Evolutionary conservation across 208 protist species (phyloP).

Genomic region (Trypanosoma scelopori): DNA sequence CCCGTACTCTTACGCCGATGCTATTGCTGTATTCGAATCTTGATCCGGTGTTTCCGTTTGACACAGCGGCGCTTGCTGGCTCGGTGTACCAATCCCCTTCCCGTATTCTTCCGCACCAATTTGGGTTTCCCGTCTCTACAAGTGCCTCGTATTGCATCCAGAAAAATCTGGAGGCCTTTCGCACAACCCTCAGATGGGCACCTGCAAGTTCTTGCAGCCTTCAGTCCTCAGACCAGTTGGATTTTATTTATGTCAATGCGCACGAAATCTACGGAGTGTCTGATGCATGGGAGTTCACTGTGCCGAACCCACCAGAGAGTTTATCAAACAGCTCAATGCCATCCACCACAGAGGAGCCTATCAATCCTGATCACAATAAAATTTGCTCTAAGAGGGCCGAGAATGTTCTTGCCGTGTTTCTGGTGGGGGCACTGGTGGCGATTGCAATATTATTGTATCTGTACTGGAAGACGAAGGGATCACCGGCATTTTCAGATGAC

Average conservation of each 20-base stretch:
- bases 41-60: constrained; percentile 32
- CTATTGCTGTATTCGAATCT: constrained; percentile 35
- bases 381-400: neutral
- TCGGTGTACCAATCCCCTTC: constrained; percentile 23
- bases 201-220: constrained; percentile 22
- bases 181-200: constrained; percentile 23
- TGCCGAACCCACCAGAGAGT: constrained; percentile 37
- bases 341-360: neutral
- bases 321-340: constrained; percentile 4
- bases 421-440: neutral
- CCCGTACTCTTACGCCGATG: constrained; percentile 5
- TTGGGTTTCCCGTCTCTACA: constrained; percentile 16
- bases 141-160: constrained; percentile 36
- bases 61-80: constrained; percentile 21
- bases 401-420: constrained; percentile 12
- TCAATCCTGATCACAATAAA: neutral
- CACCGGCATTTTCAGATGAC: constrained; percentile 34
- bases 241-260: constrained; percentile 40
- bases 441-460: constrained; percentile 1
- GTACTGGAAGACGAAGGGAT: constrained; percentile 9
- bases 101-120: constrained; percentile 30
- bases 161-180: constrained; percentile 35
- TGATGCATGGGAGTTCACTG: constrained; percentile 61
- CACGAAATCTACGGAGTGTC: constrained; percentile 33
- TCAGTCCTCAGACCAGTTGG: constrained; percentile 17